These are phyloP conservation scores for Glycyrrhiza uralensis DNA, from an alignment of 306 rosid species.

Conservation along the genomic window DNA sequence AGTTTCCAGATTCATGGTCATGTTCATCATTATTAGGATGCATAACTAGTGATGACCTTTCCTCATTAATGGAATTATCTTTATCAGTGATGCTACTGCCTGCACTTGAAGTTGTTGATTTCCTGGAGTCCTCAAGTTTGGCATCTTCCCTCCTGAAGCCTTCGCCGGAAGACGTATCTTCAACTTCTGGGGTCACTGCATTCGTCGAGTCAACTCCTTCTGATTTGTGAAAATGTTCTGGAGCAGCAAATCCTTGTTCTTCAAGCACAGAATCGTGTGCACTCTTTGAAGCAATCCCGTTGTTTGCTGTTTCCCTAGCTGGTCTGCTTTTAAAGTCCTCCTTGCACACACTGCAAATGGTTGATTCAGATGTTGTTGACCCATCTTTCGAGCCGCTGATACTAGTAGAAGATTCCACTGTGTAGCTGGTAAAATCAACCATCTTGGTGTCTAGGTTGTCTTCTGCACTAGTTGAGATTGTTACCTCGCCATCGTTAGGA, in stretches of 20 bases:
- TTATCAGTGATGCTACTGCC: constrained; percentile 20
- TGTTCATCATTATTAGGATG: constrained; percentile 18
- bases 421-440: constrained; percentile 58
- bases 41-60: constrained; percentile 34
- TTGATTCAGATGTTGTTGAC: constrained; percentile 56
- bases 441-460: constrained; percentile 69
- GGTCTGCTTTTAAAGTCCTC: constrained; percentile 40
- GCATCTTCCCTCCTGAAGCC: constrained; percentile 29
- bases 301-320: constrained; percentile 34
- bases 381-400: constrained; percentile 61
- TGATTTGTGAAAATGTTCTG: constrained; percentile 28
- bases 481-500: constrained; percentile 34
- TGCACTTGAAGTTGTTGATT: constrained; percentile 16
- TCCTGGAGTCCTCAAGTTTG: constrained; percentile 34
- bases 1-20: constrained; percentile 33
- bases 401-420: constrained; percentile 45
- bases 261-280: constrained; percentile 34
- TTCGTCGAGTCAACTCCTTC: constrained; percentile 35
- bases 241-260: constrained; percentile 35
- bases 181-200: constrained; percentile 30
- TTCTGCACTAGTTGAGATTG: constrained; percentile 43
- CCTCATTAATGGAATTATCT: constrained; percentile 39
- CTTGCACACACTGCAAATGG: constrained; percentile 52
- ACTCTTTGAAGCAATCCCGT: constrained; percentile 39
- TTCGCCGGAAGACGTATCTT: constrained; percentile 10